A percentile compares a stretch with the other conserved stretches of the same genome.
These are phyloP conservation scores for Neonectria ditissima DNA, from an alignment of 2,329 filamentous ascomycete genomes.

Conservation along the genomic window DNA sequence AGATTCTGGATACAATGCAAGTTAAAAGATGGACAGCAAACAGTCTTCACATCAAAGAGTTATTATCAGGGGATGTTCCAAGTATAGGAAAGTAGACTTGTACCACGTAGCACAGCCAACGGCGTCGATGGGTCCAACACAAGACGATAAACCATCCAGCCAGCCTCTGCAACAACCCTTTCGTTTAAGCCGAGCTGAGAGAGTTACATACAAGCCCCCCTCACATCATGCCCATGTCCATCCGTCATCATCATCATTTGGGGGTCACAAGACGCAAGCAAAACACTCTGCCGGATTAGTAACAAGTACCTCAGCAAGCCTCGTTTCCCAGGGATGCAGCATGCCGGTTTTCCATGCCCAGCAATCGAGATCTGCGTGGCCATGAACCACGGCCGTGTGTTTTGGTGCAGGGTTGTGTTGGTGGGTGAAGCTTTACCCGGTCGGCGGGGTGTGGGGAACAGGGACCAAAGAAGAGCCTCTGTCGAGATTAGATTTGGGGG, in stretches of 20 bases:
- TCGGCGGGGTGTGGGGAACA: not conserved
- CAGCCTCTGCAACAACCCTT: not conserved
- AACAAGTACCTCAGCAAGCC: too few species aligned
- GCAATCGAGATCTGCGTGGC: conserved; percentile 8
- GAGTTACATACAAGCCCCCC: not conserved
- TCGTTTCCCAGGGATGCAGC: too few species aligned
- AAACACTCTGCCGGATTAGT: conserved; percentile 17
- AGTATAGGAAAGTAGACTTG: conserved; percentile 16
- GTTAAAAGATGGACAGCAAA: not conserved
- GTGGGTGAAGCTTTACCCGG: conserved; percentile 22
- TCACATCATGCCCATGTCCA: not conserved
- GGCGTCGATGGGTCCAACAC: conserved; percentile 18
- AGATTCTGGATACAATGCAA: not conserved
- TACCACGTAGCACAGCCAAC: not conserved
- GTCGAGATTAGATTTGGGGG: not conserved
- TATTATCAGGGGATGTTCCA: conserved; percentile 8
- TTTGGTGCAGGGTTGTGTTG: not conserved
- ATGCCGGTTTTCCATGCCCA: conserved; percentile 16
- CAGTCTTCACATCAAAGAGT: too few species aligned
- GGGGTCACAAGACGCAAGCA: conserved; percentile 20
- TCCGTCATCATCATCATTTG: conserved; percentile 3
- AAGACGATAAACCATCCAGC: conserved; percentile 6
- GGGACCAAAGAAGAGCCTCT: too few species aligned
- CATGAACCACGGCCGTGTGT: not conserved
- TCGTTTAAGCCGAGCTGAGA: conserved; percentile 21